Conservation (phyloP, 2,329 filamentous ascomycete species). For the Cladobotryum mycophilum region DNA sequence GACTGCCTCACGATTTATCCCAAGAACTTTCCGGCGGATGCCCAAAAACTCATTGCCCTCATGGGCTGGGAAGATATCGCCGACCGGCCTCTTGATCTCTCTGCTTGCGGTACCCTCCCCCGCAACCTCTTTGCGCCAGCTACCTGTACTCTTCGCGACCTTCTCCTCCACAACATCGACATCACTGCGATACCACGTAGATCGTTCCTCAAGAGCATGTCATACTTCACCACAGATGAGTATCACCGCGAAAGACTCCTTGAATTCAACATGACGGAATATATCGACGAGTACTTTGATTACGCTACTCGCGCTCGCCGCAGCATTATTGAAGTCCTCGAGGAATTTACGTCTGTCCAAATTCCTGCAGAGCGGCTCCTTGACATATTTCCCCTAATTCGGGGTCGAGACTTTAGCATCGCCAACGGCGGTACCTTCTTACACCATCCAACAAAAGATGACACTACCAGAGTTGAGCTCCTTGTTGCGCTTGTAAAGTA, state of each 20-base stretch:
- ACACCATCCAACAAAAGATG: constrained; percentile 18
- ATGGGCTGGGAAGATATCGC: constrained; percentile 75
- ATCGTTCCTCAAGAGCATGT: constrained; percentile 74
- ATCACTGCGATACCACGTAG: constrained; percentile 84
- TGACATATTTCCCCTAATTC: constrained; percentile 70
- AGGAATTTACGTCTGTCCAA: constrained; percentile 80
- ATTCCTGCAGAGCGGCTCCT: constrained; percentile 70
- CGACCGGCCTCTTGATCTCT: constrained; percentile 58
- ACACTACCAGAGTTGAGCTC: constrained; percentile 56
- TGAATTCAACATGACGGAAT: constrained; percentile 75
- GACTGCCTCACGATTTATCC: constrained; percentile 78
- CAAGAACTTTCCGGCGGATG: constrained; percentile 78
- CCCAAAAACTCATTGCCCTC: constrained; percentile 67
- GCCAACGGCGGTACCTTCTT: constrained; percentile 59
- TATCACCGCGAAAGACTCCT: constrained; percentile 74
- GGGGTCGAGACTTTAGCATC: constrained; percentile 91
- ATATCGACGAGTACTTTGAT: constrained; percentile 88
- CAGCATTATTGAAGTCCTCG: constrained; percentile 84
- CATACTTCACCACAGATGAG: constrained; percentile 64
- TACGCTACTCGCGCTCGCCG: constrained; percentile 87
- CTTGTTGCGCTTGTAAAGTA: constrained; percentile 88
- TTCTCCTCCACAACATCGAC: constrained; percentile 80
- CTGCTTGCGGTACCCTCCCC: constrained; percentile 25
- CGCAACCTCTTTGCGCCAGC: constrained; percentile 31
- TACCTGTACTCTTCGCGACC: constrained; percentile 59